Base-by-base conservation (phyloP, 2,329 filamentous ascomycete genomes). In the Stagonosporopsis chrysanthemi region DNA sequence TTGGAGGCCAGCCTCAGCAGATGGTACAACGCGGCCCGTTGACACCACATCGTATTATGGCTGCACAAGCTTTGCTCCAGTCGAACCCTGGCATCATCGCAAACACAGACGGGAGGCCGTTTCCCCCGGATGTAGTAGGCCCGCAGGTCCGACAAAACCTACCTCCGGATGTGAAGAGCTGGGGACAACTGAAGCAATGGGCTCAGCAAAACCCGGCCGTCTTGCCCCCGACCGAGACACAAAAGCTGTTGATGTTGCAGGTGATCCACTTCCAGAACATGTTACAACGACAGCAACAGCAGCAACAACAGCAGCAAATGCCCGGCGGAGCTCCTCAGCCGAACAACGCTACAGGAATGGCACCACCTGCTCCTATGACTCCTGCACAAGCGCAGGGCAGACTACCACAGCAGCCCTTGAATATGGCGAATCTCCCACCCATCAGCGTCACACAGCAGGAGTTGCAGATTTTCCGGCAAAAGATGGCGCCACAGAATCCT, bases 151-250 rank as follows among this genome's bases (percentile, higher is more conserved):
- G 61, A 47, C 62, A 70, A 43, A 68, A 52, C 38, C 43, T 84
- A 9, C 84, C 84, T 6, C 80, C 79, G 26, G 72, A 81, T 12
- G 75, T 86, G 23, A 82, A 79, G 62, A 81, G 79, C 2, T 87
- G 85, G 85, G 80, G 80, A 8, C 81, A 85, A 53, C 74, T 87
- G 6, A 87, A 86, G 69, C 74, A 81, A 49, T 84, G 83, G 77
- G 80, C 80, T 15, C 65, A 69, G 26, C 74, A 80, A 40, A 85
- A 85, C 53, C 72, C 76, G 9, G 56, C 55, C 31, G 56, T 71
- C 12, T 40, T 72, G 14, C 64, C 69, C 15, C 64, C 66, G 31
- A 56, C 69, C 6, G 70, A 74, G 23, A 58, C 58, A 22, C 58
- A 71, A 4, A 75, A 70, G 57, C 61, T 78, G 15, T 57, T 75